These are phyloP conservation scores for Microbotryomycetes sp. DNA, from an alignment of 1,284 basidiomycete genomes.

Conservation along the genomic window DNA sequence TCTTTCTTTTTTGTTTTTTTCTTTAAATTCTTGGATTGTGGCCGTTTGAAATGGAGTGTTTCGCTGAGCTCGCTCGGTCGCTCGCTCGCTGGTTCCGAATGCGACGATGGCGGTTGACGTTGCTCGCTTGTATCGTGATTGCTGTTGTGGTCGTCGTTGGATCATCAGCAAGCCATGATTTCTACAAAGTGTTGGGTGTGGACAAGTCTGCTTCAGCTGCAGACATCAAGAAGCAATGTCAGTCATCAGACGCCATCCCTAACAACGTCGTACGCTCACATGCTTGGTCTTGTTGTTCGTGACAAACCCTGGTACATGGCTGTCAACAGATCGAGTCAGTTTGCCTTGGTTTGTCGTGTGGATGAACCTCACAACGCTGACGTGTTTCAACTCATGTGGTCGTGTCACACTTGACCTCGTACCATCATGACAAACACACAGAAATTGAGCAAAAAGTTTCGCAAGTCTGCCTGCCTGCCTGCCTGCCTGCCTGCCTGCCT, in stretches of 20 bases:
- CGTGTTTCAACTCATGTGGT: background rate
- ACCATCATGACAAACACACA: slow-evolving; percentile 38
- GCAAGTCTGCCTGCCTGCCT: slow-evolving; percentile 40
- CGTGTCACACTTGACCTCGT: slow-evolving; percentile 9
- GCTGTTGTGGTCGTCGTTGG: slow-evolving; percentile 3
- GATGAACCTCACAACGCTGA: background rate
- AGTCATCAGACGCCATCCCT: slow-evolving; percentile 24
- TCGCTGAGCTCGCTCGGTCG: background rate
- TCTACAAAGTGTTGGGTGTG: slow-evolving; percentile 48
- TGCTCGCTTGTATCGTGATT: slow-evolving; percentile 1
- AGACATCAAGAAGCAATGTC: slow-evolving; percentile 86
- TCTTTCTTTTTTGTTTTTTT: background rate
- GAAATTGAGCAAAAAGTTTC: slow-evolving; percentile 77
- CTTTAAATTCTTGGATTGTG: background rate
- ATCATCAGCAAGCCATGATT: slow-evolving; percentile 31
- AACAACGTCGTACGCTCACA: background rate
- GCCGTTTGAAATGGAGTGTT: background rate
- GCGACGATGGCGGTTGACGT: background rate
- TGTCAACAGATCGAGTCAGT: slow-evolving; percentile 17
- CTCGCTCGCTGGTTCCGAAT: background rate
- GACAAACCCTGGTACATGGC: background rate
- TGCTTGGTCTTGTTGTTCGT: background rate
- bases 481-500: background rate
- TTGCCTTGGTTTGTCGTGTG: background rate
- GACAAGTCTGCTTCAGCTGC: slow-evolving; percentile 69